These are phyloP conservation scores for Flaveria trinervia DNA, from an alignment of 129 eudicot genomes.

Conservation along the genomic window DNA sequence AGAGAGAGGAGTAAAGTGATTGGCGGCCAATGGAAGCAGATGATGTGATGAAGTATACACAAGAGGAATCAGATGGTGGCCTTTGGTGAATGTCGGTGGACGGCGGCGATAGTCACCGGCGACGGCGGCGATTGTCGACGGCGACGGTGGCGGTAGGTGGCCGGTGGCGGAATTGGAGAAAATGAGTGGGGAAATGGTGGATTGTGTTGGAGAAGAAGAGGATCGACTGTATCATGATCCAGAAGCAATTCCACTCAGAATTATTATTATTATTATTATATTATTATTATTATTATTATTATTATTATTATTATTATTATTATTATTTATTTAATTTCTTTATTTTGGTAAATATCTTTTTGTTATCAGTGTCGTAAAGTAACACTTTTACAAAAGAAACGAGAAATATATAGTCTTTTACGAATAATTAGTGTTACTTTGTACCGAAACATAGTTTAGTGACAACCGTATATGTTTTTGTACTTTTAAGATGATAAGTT, in stretches of 20 bases:
- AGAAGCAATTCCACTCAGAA: conserved; percentile 36
- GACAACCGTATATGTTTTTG: no score
- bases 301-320: no score
- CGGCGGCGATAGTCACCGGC: conserved; percentile 11
- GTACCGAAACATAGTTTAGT: no score
- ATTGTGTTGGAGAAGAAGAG: conserved; percentile 32
- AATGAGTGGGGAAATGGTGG: conserved; percentile 18
- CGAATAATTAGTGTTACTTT: no score
- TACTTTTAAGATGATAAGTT: no score
- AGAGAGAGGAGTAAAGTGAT: conserved; percentile 15
- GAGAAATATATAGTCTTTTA: no score
- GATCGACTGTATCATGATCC: conserved; percentile 40
- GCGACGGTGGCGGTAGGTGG: conserved; percentile 27
- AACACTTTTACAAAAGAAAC: no score
- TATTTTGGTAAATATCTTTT: conserved; percentile 18
- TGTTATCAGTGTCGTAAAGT: conserved; percentile 31
- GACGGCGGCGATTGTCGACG: conserved; percentile 12
- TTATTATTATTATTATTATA: no score
- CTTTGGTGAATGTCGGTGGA: conserved; percentile 1
- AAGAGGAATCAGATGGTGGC: neutral
- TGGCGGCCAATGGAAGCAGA: conserved; percentile 29
- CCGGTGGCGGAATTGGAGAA: conserved; percentile 25
- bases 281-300: no score
- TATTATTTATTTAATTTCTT: no score
- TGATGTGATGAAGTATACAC: neutral